Conservation (phyloP, 352 stramenopile species). For the Pythium angustatum region DNA sequence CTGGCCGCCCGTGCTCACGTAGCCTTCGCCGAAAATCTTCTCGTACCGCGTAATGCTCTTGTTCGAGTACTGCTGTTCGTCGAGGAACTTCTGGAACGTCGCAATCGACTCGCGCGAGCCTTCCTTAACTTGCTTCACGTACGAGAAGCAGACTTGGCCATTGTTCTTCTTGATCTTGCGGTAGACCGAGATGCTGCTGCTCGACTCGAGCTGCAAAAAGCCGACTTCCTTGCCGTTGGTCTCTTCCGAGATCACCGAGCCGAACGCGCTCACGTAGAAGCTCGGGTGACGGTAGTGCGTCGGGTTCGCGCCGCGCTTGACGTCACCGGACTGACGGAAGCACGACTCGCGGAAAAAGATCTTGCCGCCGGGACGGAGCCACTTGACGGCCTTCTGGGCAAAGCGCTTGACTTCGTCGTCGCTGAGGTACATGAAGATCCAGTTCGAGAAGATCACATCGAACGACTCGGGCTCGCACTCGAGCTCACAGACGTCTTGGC, state of each 20-base stretch:
- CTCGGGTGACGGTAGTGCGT: constrained; percentile 41
- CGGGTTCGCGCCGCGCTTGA: constrained; percentile 59
- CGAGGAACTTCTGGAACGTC: constrained; percentile 53
- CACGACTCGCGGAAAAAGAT: constrained; percentile 44
- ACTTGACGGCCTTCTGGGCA: constrained; percentile 33
- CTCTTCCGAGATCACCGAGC: constrained; percentile 32
- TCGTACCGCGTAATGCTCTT: constrained; percentile 43
- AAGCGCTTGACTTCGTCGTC: constrained; percentile 34
- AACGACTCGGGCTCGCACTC: constrained; percentile 50
- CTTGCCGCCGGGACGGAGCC: constrained; percentile 32
- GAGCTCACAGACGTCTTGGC: constrained; percentile 67
- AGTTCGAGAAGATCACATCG: constrained; percentile 42
- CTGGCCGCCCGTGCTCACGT: constrained; percentile 44
- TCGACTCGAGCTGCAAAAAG: constrained; percentile 69
- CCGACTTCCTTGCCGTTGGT: constrained; percentile 45
- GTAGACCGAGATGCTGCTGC: constrained; percentile 54
- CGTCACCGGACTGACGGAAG: constrained; percentile 30
- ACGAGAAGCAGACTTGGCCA: constrained; percentile 75
- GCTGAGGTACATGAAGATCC: constrained; percentile 36
- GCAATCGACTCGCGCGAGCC: constrained; percentile 36
- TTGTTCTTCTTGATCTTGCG: constrained; percentile 76
- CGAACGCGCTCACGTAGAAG: constrained; percentile 40
- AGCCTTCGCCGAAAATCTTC: constrained; percentile 50
- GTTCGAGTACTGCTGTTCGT: constrained; percentile 45
- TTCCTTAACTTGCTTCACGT: constrained; percentile 57